Base-by-base conservation (phyloP, 2,329 filamentous ascomycete species). In the Fusarium oxysporum region DNA sequence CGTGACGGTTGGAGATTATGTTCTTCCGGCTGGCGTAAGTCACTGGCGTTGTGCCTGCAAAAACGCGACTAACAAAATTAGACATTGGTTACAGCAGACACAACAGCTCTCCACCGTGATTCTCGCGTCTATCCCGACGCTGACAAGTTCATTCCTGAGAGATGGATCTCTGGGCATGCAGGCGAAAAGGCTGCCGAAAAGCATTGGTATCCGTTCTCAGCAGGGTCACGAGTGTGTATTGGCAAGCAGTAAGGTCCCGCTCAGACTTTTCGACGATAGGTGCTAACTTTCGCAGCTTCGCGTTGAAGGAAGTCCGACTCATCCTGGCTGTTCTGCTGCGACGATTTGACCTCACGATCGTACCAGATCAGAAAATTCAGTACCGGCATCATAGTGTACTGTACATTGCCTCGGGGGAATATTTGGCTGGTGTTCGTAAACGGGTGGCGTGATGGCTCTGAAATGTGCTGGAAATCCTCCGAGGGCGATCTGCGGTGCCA, bases 391-490 rank as follows among this genome's bases (percentile, higher is more conserved):
- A 56, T 6, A 56, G 53, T 33, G 53, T 56, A n/a, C 21, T 56
- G 13, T 56, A 56, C 10, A 43, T 56, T 14, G 53, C 53, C 21
- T 56, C 53, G 53, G 53, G 53, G 38, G 53, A 55, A 56, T 43
- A 56, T 33, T 41, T 56, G 16, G 38, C 33, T 19, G 23, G 38
- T 41, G 16, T 56, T 19, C 38, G 21, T 4, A 43, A 56, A 23
- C 30, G 53, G 21, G 38, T 56, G 53, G 53, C 38, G 21, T 56
- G 53, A 43, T 32, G 12, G 21, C 8, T 19, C 5, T 10, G 7
- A 41, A 3, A 23, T 41, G 13, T 13, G 14, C 40, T 23, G 14
- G 28, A 56, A 56, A 56, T 33, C 33, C 38, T 9, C 53, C 53
- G 53, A 56, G 38, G 28, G 8, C 8, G 13, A 21, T 10, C 5